These are phyloP conservation scores for Trypanosoma cruzi DNA, from an alignment of 208 protist species.

Conservation along the genomic window DNA sequence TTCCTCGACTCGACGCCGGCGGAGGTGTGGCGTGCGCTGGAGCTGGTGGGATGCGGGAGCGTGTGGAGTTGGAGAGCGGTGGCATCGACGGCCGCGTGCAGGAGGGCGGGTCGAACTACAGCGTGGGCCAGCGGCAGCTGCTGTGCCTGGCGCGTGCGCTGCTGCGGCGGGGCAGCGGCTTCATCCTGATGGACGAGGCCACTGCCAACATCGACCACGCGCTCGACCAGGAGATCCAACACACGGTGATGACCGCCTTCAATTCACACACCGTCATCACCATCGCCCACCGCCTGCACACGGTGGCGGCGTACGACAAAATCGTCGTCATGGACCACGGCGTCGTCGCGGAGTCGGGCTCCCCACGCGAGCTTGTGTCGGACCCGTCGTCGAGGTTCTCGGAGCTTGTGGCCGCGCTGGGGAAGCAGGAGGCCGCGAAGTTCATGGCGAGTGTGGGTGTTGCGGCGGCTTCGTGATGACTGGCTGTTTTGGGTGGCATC, in stretches of 20 bases:
- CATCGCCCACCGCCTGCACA: constrained; percentile 83
- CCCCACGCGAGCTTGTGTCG: constrained; percentile 45
- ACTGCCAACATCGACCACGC: constrained; percentile 76
- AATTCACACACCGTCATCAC: constrained; percentile 76
- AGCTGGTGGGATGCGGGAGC: constrained; percentile 46
- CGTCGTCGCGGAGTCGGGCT: constrained; percentile 53
- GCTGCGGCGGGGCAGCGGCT: constrained; percentile 51
- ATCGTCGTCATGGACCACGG: constrained; percentile 78
- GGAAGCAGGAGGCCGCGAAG: constrained; percentile 13
- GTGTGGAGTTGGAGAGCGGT: constrained; percentile 19
- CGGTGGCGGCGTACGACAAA: constrained; percentile 60
- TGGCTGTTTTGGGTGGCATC: neutral
- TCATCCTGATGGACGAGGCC: constrained; percentile 88
- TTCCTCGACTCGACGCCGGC: constrained; percentile 33
- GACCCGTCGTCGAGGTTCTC: constrained; percentile 30
- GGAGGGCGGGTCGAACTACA: constrained; percentile 72
- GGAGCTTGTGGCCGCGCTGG: constrained; percentile 25
- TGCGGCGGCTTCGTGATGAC: neutral
- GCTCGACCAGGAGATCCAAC: constrained; percentile 64
- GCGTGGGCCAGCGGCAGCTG: constrained; percentile 78
- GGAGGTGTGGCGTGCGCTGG: constrained; percentile 52
- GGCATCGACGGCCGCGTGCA: constrained; percentile 27
- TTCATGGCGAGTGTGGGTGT: constrained; percentile 22
- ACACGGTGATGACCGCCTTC: constrained; percentile 60
- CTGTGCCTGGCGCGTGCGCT: constrained; percentile 74